These are phyloP conservation scores for Bacidia gigantensis DNA, from an alignment of 495 filamentous ascomycete species.

Conservation along the genomic window DNA sequence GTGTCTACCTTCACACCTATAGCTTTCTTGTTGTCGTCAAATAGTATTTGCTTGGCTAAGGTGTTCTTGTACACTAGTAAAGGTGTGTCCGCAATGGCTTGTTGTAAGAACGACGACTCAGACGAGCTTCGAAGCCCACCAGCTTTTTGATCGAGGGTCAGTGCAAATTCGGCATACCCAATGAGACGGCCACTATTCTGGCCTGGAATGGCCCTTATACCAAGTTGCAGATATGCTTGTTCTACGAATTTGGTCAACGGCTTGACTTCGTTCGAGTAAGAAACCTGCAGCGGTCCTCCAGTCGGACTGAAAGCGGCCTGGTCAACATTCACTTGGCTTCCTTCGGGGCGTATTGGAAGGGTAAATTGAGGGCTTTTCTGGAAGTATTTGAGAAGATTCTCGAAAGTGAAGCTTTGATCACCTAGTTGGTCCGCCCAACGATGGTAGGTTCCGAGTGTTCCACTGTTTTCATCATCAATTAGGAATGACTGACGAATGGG, in stretches of 20 bases:
- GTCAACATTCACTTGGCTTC: not conserved
- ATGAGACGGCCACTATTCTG: conserved; percentile 25
- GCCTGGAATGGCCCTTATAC: conserved; percentile 18
- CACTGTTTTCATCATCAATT: conserved; percentile 11
- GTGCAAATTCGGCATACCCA: conserved; percentile 8
- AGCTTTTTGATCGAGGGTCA: conserved; percentile 14
- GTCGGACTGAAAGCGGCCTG: not conserved
- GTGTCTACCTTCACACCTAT: conserved; percentile 34
- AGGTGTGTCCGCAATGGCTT: not conserved
- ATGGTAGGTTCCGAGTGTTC: conserved; percentile 29
- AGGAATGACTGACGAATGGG: not conserved
- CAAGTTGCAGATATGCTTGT: conserved; percentile 23
- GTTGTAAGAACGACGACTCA: conserved; percentile 21
- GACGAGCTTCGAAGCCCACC: conserved; percentile 10
- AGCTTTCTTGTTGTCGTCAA: conserved; percentile 31
- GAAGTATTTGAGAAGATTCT: conserved; percentile 21
- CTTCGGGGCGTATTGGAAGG: not conserved
- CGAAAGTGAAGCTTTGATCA: conserved; percentile 39
- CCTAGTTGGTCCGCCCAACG: conserved; percentile 42
- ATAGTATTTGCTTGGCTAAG: conserved; percentile 31
- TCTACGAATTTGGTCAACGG: conserved; percentile 20
- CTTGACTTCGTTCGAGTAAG: conserved; percentile 3
- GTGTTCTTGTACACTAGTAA: conserved; percentile 27
- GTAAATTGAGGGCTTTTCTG: not conserved
- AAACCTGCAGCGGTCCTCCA: conserved; percentile 7